Base-by-base conservation (phyloP, 352 stramenopile species). In the Globisporangium acanthophoron region DNA sequence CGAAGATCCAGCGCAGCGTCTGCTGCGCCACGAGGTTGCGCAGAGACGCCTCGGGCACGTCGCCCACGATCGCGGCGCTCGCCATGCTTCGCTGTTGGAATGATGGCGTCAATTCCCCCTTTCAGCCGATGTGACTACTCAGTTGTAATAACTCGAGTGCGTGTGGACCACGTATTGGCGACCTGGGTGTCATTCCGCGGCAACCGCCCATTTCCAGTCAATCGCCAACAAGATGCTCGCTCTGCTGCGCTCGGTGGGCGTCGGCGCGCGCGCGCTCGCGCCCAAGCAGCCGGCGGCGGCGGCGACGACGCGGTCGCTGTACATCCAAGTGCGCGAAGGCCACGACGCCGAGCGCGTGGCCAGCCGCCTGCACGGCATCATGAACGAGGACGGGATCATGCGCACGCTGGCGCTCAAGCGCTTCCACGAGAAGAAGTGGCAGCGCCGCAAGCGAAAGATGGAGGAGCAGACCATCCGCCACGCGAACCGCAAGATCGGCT, bases 1-100 rank as follows among this genome's bases (percentile, higher is more conserved):
- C 94, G 61, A 98, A 98, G 70, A 98, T 96, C 94, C 94, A 97
- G 61, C 89, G 88, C 60, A 97, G 83, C 55, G 81, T 80, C 67
- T 88, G 67, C 73, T 96, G 87, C 56, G 90, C 75, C 63, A 97
- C 74, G 53, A 97, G 76, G 76, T 97, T 97, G 54, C 84, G 84
- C 70, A 97, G 78, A 53, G 83, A 94, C 65, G 88, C 81, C 67
- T 97, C 87, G 24, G 90, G 87, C 33, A 95, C 80, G 59, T 88
- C 83, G 27, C 50, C 31, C 20, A 55, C 50, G 50, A 55, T 33
- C 8, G 65, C 62, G 16, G 74, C 64, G 13, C 12, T 58, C n/a
- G 74, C 64, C 58, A 70, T 65, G 7, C 6, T 58, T 12, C n/a
- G 11, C 7, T 50, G 20, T 27, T 43, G 46, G 27, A 31, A 51